A percentile compares a stretch with the other conserved stretches of the same genome.
Evolutionary conservation across 2,329 filamentous ascomycete genomes (phyloP).

Genomic region (Fonsecaea monophora): DNA sequence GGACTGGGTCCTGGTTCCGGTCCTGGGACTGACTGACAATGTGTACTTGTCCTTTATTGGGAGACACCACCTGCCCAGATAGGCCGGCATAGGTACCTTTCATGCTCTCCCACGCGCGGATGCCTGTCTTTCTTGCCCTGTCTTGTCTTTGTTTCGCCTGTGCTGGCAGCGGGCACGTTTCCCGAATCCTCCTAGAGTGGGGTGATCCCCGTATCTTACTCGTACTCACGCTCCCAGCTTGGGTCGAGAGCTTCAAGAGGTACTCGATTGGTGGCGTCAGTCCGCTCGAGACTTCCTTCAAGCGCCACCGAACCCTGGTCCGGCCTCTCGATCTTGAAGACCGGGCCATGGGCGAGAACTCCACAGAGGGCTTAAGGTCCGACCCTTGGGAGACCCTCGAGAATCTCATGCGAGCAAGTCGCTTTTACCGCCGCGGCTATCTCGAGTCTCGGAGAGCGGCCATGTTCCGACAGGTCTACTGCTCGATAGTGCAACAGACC

Average conservation of each 20-base stretch:
- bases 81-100: not conserved
- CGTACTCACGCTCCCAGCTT: not conserved
- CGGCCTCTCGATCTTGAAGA: not conserved
- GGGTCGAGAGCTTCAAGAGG: not conserved
- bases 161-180: not conserved
- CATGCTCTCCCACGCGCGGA: not conserved
- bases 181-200: not conserved
- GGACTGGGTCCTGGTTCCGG: not conserved
- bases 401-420: not conserved
- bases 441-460: conserved; percentile 2
- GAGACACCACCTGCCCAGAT: not conserved
- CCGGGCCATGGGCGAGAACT: not conserved
- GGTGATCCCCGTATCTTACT: not conserved
- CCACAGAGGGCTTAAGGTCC: not conserved
- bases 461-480: not conserved
- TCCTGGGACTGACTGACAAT: not conserved
- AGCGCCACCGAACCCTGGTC: not conserved
- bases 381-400: not conserved
- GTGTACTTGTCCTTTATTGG: not conserved
- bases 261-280: not conserved
- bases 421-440: not conserved
- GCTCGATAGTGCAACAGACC: not conserved
- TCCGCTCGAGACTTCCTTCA: not conserved
- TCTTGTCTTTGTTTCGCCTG: not conserved
- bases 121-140: not conserved